phyloP scores from a whole-genome alignment of 1,139 yeast species.

The Suhomyces taliae region DNA sequence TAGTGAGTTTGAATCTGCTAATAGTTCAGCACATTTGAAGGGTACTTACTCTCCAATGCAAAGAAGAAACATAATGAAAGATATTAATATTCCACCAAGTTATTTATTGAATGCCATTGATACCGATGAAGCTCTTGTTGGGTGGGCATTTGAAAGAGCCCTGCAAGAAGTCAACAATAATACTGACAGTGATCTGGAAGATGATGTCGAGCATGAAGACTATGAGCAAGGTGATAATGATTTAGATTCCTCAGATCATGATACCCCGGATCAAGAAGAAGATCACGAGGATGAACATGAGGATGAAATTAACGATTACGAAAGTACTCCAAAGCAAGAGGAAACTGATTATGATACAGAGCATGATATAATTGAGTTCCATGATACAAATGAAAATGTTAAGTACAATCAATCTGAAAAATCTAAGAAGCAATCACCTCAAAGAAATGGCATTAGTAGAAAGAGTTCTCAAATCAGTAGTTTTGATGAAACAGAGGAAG shows the following conservation, averaged over 20 bases:
- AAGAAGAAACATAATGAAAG: slow-evolving; percentile 2
- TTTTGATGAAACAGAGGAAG: neutral
- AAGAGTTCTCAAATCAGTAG: neutral
- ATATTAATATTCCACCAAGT: neutral
- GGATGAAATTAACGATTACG: neutral
- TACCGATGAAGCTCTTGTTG: slow-evolving; percentile 13
- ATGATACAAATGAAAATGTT: neutral
- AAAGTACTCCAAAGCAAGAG: neutral
- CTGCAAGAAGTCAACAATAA: slow-evolving; percentile 10
- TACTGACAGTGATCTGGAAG: slow-evolving; percentile 11
- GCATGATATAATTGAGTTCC: neutral
- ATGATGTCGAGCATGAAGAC: slow-evolving; percentile 13
- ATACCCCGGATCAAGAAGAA: neutral
- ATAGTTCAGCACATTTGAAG: slow-evolving; percentile 2
- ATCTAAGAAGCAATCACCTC: neutral
- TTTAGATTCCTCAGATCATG: neutral
- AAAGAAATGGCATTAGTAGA: neutral
- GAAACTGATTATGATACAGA: neutral
- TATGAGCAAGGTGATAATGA: slow-evolving; percentile 5
- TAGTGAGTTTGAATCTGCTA: slow-evolving; percentile 9
- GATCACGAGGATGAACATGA: neutral
- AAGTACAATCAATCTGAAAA: too few relatives aligned
- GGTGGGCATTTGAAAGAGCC: slow-evolving; percentile 11
- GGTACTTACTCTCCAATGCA: neutral
- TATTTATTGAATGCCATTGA: slow-evolving; percentile 13